phyloP scores from a whole-genome alignment of 495 filamentous ascomycete genomes.

The Aspergillus funiculosus region DNA sequence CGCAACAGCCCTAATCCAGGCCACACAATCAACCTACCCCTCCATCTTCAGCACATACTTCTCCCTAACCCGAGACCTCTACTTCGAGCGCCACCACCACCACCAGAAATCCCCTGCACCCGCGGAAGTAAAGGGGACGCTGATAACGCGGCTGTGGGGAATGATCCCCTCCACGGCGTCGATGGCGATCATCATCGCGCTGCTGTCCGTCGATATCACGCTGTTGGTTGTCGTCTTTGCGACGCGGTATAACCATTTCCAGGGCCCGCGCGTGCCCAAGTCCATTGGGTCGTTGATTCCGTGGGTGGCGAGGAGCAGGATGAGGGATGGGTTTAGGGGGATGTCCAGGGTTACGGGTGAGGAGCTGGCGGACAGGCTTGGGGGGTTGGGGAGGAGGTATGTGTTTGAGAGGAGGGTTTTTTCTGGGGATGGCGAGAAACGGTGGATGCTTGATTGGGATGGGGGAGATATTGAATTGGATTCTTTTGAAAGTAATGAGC shows the following conservation, averaged over 20 bases:
- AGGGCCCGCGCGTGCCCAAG: slow-evolving; percentile 20
- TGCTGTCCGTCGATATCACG: slow-evolving; percentile 20
- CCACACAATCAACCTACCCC: slow-evolving; percentile 16
- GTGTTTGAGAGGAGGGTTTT: background rate
- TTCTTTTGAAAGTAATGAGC: no score
- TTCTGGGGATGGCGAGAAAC: background rate
- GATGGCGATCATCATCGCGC: slow-evolving; percentile 19
- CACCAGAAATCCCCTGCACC: background rate
- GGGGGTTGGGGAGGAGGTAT: background rate
- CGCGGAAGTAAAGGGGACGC: background rate
- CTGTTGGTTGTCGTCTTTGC: slow-evolving; percentile 18
- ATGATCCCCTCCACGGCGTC: slow-evolving; percentile 15
- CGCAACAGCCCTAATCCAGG: slow-evolving; percentile 1
- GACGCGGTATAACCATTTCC: slow-evolving; percentile 12
- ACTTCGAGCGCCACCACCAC: slow-evolving; percentile 9
- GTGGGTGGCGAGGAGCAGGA: slow-evolving; percentile 13
- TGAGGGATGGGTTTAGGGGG: background rate
- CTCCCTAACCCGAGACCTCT: slow-evolving; percentile 13
- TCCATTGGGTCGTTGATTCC: slow-evolving; percentile 24
- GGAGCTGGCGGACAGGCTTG: background rate
- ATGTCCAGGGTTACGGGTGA: background rate
- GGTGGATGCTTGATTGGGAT: background rate
- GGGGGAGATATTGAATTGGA: background rate
- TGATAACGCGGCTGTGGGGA: slow-evolving; percentile 11
- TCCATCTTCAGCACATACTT: slow-evolving; percentile 19